Evolutionary conservation across 1,284 basidiomycete species (phyloP).

Genomic region (Naganishia sp.): DNA sequence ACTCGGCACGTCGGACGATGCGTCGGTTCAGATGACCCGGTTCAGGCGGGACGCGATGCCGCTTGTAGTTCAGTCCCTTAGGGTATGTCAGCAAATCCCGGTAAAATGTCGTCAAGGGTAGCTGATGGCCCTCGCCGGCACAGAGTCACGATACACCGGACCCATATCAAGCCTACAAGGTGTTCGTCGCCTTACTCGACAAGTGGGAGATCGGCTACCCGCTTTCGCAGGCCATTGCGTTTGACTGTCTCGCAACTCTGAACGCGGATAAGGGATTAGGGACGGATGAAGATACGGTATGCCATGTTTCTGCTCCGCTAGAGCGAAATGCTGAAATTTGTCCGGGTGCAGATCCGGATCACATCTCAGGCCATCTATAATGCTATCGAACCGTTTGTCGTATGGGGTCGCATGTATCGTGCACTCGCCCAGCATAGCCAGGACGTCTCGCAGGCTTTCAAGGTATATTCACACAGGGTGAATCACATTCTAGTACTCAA

Average conservation of each 20-base stretch:
- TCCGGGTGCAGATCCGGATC: slow-evolving; percentile 45
- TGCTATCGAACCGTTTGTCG: slow-evolving; percentile 80
- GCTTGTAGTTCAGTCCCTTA: slow-evolving; percentile 68
- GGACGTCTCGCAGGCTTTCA: background rate
- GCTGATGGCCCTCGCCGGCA: background rate
- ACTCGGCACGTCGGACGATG: slow-evolving; percentile 75
- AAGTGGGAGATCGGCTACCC: slow-evolving; percentile 92
- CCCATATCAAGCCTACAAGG: slow-evolving; percentile 77
- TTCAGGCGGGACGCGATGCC: slow-evolving; percentile 69
- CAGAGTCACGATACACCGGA: slow-evolving; percentile 61
- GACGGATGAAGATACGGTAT: slow-evolving; percentile 31
- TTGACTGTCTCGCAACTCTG: slow-evolving; percentile 61
- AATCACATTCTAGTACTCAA: background rate
- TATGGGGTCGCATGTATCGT: slow-evolving; percentile 76
- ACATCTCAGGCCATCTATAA: slow-evolving; percentile 90
- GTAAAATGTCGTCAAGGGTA: slow-evolving; percentile 9
- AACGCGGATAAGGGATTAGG: slow-evolving; percentile 9
- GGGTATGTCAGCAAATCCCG: slow-evolving; percentile 55
- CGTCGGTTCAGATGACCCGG: slow-evolving; percentile 66
- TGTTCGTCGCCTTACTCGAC: slow-evolving; percentile 91
- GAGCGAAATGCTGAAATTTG: background rate
- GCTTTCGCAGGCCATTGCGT: slow-evolving; percentile 73
- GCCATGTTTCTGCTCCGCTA: slow-evolving; percentile 24
- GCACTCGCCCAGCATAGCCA: slow-evolving; percentile 54
- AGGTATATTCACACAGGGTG: background rate